Base-by-base conservation (phyloP, 805 yeast genomes). In the Candida namnaoensis region DNA sequence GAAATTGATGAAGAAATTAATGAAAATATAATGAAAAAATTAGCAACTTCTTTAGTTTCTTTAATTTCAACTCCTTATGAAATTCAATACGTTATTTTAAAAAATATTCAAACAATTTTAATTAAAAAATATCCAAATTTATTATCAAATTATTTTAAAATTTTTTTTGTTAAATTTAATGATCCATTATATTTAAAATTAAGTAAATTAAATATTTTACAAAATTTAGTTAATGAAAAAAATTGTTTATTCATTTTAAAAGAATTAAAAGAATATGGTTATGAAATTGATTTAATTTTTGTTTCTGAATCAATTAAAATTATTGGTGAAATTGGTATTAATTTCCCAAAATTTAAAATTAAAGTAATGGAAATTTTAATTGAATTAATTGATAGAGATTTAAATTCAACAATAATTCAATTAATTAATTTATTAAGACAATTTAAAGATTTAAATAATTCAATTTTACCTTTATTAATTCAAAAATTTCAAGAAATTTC, bases 21-120 rank as follows among this genome's bases (percentile, higher is more conserved):
- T 42, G 60, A 63, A 4, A 49, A 56, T 2, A 66, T 82, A 6
- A 65, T 84, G 63, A 80, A 78, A 48, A 87, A 91, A 55, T 65
- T 90, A 47, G 70, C 88, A 27, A 82, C 95, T 10, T 96, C 96
- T 1, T 66, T 90, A 54, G 95, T 90, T 9, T 87, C 97, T 0
- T 65, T 91, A 46, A 80, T 90, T 45, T 82, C 91, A 8, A 80
- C 88, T 7, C 85, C 95, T 10, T 95, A 96, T 1, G 99, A 93
- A 61, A 86, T 95, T 38, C 98, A 93, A 63, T 91, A 83, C 54
- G 96, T 91, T 37, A 93, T 96, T 1, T 69, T 91, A 53, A 83
- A 88, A 58, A 93, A 93, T 61, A 88, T 93, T 46, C 13, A 30
- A 13, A 74, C 96, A 59, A 82, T 91, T 51, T 80, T 91, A 37